A percentile compares a stretch with the other conserved stretches of the same genome.
Conservation (phyloP, 495 filamentous ascomycete genomes). For the Hypoxylon trugodes region DNA sequence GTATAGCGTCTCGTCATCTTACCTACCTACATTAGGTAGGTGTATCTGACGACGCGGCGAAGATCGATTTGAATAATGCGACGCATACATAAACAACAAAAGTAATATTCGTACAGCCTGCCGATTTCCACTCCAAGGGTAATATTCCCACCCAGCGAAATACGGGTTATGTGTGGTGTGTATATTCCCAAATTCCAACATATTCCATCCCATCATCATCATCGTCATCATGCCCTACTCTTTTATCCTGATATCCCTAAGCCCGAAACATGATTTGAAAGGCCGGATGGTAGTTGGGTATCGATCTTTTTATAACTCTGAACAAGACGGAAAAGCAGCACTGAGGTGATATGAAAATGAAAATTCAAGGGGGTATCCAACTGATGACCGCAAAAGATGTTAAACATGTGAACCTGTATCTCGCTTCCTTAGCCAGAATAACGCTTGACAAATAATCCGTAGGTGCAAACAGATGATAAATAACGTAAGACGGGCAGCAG, state of each 20-base stretch:
- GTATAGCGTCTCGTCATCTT: slow-evolving; percentile 8
- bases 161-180: slow-evolving; percentile 22
- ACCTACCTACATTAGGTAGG: no score
- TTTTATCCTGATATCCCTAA: slow-evolving; percentile 35
- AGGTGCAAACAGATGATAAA: slow-evolving; percentile 32
- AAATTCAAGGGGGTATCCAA: slow-evolving; percentile 28
- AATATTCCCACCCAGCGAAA: slow-evolving; percentile 31
- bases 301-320: slow-evolving; percentile 32
- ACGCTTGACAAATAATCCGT: slow-evolving; percentile 16
- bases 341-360: slow-evolving; percentile 13
- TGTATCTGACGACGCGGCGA: not conserved
- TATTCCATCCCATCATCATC: slow-evolving; percentile 18
- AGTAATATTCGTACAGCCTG: slow-evolving; percentile 37
- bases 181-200: slow-evolving; percentile 31
- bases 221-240: slow-evolving; percentile 30
- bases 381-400: slow-evolving; percentile 29
- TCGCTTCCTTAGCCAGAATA: slow-evolving; percentile 17
- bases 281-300: slow-evolving; percentile 29
- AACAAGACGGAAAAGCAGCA: slow-evolving; percentile 27
- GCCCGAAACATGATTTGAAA: slow-evolving; percentile 24
- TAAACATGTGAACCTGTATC: slow-evolving; percentile 33
- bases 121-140: slow-evolving; percentile 22
- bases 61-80: slow-evolving; percentile 25
- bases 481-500: slow-evolving; percentile 32
- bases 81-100: slow-evolving; percentile 28